Evolutionary conservation across 2,329 filamentous ascomycete species (phyloP).

Genomic region (Arthrobotrys conoides): DNA sequence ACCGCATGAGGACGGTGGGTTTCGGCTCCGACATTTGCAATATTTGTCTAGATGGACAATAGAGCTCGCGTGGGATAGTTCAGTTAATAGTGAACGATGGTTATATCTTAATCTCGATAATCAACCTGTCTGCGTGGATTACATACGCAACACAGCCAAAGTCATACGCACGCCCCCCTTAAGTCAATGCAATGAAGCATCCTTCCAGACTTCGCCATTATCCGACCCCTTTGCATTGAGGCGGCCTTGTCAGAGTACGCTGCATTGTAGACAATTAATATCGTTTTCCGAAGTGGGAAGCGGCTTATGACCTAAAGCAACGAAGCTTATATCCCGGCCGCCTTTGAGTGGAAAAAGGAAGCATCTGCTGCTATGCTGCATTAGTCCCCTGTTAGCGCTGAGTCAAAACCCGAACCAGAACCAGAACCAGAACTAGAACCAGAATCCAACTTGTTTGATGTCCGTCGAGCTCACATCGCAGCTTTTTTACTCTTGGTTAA

Average conservation of each 20-base stretch:
- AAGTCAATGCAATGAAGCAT: too few species aligned
- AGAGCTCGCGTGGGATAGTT: slow-evolving; percentile 13
- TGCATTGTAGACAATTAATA: slow-evolving; percentile 14
- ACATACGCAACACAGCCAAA: slow-evolving; percentile 55
- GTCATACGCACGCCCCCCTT: slow-evolving; percentile 48
- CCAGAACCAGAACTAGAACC: background rate
- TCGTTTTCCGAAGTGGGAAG: slow-evolving; percentile 40
- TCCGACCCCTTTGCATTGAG: slow-evolving; percentile 29
- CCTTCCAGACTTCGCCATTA: slow-evolving; percentile 29
- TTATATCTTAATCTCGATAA: too few species aligned
- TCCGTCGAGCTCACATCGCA: slow-evolving; percentile 34
- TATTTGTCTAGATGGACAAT: slow-evolving; percentile 20
- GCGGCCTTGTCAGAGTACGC: slow-evolving; percentile 15
- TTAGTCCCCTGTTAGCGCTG: slow-evolving; percentile 39
- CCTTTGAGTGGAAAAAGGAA: slow-evolving; percentile 36
- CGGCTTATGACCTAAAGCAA: slow-evolving; percentile 36
- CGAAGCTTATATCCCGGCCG: slow-evolving; percentile 51
- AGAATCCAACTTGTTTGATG: slow-evolving; percentile 28
- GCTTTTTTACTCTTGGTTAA: slow-evolving; percentile 7
- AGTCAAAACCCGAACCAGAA: slow-evolving; percentile 32
- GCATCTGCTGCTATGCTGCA: slow-evolving; percentile 22
- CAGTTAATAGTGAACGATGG: too few species aligned
- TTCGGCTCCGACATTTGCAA: slow-evolving; percentile 52
- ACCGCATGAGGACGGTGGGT: slow-evolving; percentile 49
- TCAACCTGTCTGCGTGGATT: slow-evolving; percentile 42